Evolutionary conservation across 2,329 filamentous ascomycete genomes (phyloP), one percentile per base, ranked within the genome.

Genomic region (Fusarium albosuccineum): DNA sequence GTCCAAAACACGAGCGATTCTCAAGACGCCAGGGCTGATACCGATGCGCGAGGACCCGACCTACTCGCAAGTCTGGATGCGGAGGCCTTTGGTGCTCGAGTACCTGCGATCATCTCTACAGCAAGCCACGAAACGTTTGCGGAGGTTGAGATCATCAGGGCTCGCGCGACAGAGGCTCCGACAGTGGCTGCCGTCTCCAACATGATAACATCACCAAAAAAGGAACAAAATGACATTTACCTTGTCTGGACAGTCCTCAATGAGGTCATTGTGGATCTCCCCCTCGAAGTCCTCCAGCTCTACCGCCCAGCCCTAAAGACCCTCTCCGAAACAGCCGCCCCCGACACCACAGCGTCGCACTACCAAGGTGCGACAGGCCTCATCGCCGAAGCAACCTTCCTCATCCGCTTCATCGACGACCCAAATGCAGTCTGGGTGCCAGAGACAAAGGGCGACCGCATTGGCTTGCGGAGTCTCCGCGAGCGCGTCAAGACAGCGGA

Each of bases 391-490:
- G 39, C 55, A 26, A 29, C 33, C 16, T 27, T 39, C 3, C 13
- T 53, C 7, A 9, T 53, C 1, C 49, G 41, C 14, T 62, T 44
- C 36, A 30, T 59, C 9, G 41, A 59, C 14, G 17, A 62, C 17
- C 29, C 54, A 11, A 34, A 44, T 5, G 54, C 48, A 11, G 29
- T 49, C 8, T 62, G 54, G 59, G 42, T 49, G 26, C 54, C 54
- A 4, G 16, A 44, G n/a, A 9, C 17, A 8, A 62, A 58, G 30
- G 11, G 30, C 30, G 46, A 49, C 14, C 13, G n/a, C 17, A 26
- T 49, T 17, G 44, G 39, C 26, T 53, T 37, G 40, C 59, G 40
- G 9, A 62, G n/a, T 27, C 42, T 62, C 16, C 39, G 36, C 13
- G 42, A 50, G 5, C 54, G 59, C 2, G 29, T 58, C 5, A 30